Evolutionary conservation across 225 moss, liverwort and hornwort genomes (phyloP).

Genomic region (Anthoceros angustus): DNA sequence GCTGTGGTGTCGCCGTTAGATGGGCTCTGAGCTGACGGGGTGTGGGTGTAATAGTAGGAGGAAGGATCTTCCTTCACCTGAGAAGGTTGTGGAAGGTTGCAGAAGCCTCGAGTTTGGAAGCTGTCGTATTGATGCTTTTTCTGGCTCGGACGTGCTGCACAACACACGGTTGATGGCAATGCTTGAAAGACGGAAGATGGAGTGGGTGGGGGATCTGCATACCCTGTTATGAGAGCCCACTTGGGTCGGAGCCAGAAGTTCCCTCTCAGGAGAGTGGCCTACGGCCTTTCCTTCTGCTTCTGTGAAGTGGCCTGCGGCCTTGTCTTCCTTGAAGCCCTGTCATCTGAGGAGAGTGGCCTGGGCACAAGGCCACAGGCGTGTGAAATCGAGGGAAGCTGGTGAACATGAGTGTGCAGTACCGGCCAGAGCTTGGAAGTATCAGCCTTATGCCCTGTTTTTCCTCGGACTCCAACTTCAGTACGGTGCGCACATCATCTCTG

Average conservation of each 20-base stretch:
- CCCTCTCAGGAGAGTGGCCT: no score
- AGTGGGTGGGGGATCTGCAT: no score
- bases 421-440: slow-evolving; percentile 39
- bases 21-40: neutral
- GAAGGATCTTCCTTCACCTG: neutral
- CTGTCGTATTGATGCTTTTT: no score
- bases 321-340: neutral
- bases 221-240: no score
- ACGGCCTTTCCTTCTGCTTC: neutral
- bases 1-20: neutral
- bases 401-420: slow-evolving; percentile 48
- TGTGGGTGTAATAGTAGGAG: neutral
- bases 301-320: neutral
- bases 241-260: neutral
- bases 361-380: neutral
- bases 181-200: no score
- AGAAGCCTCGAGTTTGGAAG: no score
- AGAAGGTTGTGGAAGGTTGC: no score
- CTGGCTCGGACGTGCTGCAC: no score
- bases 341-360: neutral
- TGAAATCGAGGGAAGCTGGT: neutral
- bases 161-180: no score
- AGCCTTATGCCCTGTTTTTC: slow-evolving; percentile 30
- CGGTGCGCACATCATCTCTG: slow-evolving; percentile 8
- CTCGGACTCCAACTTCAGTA: slow-evolving; percentile 6